Conservation (phyloP, 1,284 basidiomycete genomes). For the Farysia itapuensis region DNA sequence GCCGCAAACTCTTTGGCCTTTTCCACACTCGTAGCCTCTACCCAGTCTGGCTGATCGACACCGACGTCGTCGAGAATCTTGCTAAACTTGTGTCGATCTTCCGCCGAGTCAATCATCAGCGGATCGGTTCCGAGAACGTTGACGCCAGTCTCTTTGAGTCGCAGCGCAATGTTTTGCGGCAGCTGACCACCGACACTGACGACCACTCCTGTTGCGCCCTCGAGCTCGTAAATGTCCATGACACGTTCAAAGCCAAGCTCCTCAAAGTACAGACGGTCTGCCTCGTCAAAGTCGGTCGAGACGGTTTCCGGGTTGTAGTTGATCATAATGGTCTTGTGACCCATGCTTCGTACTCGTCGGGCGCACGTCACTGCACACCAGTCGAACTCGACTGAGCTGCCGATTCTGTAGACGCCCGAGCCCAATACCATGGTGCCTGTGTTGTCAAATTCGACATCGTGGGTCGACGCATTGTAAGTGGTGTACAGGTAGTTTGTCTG, state of each 20-base stretch:
- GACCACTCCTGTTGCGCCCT: constrained; percentile 86
- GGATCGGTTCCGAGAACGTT: constrained; percentile 96
- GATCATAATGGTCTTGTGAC: constrained; percentile 96
- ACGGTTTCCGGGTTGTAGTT: constrained; percentile 99
- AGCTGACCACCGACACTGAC: constrained; percentile 89
- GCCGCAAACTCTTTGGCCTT: constrained; percentile 89
- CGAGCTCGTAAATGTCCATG: constrained; percentile 99
- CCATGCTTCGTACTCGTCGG: constrained; percentile 84
- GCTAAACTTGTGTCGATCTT: constrained; percentile 99
- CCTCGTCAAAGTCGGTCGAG: constrained; percentile 98
- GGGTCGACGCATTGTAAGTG: constrained; percentile 94
- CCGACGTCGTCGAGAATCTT: constrained; percentile 90
- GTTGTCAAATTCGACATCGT: constrained; percentile 95
- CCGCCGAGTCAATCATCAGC: constrained; percentile 90
- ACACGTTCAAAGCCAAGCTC: constrained; percentile 96
- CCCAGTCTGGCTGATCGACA: constrained; percentile 96
- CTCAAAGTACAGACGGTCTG: constrained; percentile 97
- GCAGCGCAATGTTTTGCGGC: constrained; percentile 93
- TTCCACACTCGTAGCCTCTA: constrained; percentile 82
- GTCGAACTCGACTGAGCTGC: constrained; percentile 97
- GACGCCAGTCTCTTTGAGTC: constrained; percentile 85
- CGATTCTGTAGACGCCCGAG: constrained; percentile 96
- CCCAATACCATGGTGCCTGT: constrained; percentile 99
- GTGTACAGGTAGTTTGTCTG: constrained; percentile 99
- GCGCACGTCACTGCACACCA: constrained; percentile 99